phyloP scores from a whole-genome alignment of 805 yeast genomes.

The Barnettozyma vustinii region DNA sequence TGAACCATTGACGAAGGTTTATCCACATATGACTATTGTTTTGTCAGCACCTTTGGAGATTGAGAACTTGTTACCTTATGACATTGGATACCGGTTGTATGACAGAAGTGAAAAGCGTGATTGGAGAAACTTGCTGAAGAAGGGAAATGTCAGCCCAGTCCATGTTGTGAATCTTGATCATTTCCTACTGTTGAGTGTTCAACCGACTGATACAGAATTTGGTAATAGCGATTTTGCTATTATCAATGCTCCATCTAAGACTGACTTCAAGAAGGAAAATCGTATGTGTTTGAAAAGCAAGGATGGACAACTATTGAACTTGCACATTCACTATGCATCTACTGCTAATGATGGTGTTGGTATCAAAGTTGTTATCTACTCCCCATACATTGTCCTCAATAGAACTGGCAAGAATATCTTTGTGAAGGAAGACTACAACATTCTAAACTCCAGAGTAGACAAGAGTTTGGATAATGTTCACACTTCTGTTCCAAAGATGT shows the following conservation, averaged over 20 bases:
- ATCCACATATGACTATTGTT: constrained; percentile 77
- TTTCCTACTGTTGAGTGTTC: constrained; percentile 64
- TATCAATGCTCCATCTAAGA: constrained; percentile 47
- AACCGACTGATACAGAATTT: constrained; percentile 57
- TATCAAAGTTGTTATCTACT: constrained; percentile 59
- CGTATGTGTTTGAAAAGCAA: constrained; percentile 46
- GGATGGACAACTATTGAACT: constrained; percentile 62
- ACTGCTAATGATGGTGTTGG: constrained; percentile 50
- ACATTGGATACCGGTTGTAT: constrained; percentile 65
- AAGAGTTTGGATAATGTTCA: constrained; percentile 26
- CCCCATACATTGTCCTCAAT: constrained; percentile 83
- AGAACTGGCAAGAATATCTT: constrained; percentile 65
- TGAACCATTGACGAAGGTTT: constrained; percentile 70
- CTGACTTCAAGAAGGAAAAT: constrained; percentile 53
- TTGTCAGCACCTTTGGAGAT: constrained; percentile 83
- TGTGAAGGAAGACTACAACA: constrained; percentile 49
- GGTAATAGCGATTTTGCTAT: constrained; percentile 69
- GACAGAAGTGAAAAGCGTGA: constrained; percentile 68
- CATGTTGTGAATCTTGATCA: constrained; percentile 77
- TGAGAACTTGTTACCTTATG: constrained; percentile 81
- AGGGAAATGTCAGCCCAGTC: constrained; percentile 65
- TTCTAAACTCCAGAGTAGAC: constrained; percentile 40
- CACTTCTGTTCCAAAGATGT: constrained; percentile 61
- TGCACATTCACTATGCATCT: constrained; percentile 59
- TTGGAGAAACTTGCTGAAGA: constrained; percentile 54